Evolutionary conservation across 148 eudicot genomes (phyloP), one percentile per base, ranked within the genome.

Genomic region (Vaccinium vitisidaea): DNA sequence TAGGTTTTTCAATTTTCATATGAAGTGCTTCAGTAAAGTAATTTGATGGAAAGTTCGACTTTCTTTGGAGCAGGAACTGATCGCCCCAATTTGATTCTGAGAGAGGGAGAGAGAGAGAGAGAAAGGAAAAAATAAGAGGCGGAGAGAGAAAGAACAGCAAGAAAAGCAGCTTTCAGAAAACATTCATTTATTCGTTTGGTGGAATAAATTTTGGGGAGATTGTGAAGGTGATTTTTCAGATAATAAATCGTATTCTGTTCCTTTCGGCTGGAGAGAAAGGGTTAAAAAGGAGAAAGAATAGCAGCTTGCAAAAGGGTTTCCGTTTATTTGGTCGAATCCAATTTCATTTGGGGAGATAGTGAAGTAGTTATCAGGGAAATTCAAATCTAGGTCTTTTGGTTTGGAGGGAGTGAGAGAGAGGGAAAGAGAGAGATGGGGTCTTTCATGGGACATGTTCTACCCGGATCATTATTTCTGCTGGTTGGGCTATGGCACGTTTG

Each of bases 401-500:
- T 43, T 43, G 46, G 46, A 43, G 46, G 39, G 39, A 36, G 39
- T 36, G 1, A 13, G 21, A 78, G 59, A 36, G 21, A 15, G 50
- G 18, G 79, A 81, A 55, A 54, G 43, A 52, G 63, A 84, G 81
- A 88, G 39, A 97, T 97, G 99, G 99, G 99, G 53, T 97, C 99
- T 43, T 97, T 97, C 86, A 86, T 81, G 52, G 99, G 99, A 75
- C 99, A 97, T 92, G 90, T 89, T 58, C 90, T 97, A 79, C 99
- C 99, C 53, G 99, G 99, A 78, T 91, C 98, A 74, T 78, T 97
- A 92, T 97, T 97, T 90, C 79, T 95, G 77, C 50, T 89, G 70
- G 92, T 97, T 81, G 99, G 98, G 21, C 32, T 97, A 30, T 95
- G 99, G 98, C 98, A 97, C 80, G 85, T 89, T 63, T 95, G 98